Base-by-base conservation (phyloP, 176 grass and related monocot species). In the Carex littledalei region DNA sequence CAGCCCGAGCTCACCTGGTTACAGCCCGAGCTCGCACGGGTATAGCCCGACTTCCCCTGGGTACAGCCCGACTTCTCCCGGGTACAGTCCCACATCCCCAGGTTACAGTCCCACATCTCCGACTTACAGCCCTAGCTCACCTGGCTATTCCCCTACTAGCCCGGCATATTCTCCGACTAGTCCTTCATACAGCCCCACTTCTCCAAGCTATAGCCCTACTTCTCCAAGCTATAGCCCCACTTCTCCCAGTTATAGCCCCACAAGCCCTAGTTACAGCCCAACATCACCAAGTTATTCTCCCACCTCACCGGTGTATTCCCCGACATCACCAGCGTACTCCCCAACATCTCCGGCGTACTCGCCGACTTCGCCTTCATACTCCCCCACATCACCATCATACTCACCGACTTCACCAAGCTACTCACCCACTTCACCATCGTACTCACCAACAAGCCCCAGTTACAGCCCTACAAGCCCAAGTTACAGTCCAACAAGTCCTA, bases 81-180 rank as follows among this genome's bases (percentile, higher is more conserved):
- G 89, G 78, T 97, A 94, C 64, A 94, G 84, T 58, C 90, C 94
- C 0, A 91, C 94, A 2, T 94, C 89, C 0, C 91, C 90, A n/a
- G 90, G 74, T 18, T 95, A 95, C 56, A 92, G 87, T 43, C 90
- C 90, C 8, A 89, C 90, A 13, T 88, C 87, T 1, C 90, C 87
- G 7, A 91, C 57, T 53, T 93, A 88, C 74, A 90, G 89, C 50
- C 92, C 92, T 7, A 89, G 92, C 41, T 97, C 94, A 14, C 87
- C 95, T 2, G 94, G 91, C 60, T 98, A 98, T 86, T 93, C 89
- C 82, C 95, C 95, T 83, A 91, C 95, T 8, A 89, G 89, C 2
- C 95, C 91, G 9, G 87, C 95, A 14, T 98, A 98, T 58, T 94
- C 92, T 76, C 95, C 95, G 47, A 95, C 91, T 58, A 98, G 91